These are phyloP conservation scores for Cyclaneusma minus DNA, from an alignment of 2,329 filamentous ascomycete genomes.

Conservation along the genomic window DNA sequence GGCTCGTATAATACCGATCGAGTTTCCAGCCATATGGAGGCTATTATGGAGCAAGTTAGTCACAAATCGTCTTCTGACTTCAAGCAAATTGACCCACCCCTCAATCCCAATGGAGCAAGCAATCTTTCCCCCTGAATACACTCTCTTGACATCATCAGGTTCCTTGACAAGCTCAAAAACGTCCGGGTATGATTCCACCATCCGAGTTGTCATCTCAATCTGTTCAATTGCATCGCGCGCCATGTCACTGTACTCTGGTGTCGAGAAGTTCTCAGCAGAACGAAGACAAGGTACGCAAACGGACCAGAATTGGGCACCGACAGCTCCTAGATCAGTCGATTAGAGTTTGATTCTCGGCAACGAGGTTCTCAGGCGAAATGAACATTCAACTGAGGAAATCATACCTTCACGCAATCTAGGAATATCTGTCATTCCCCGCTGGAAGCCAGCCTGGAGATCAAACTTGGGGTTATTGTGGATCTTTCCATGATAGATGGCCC, in stretches of 20 bases:
- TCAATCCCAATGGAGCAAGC: slow-evolving; percentile 23
- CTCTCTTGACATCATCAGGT: slow-evolving; percentile 14
- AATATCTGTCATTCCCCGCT: slow-evolving; percentile 19
- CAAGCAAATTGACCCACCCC: slow-evolving; percentile 7
- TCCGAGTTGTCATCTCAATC: slow-evolving; percentile 11
- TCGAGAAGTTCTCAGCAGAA: slow-evolving; percentile 13
- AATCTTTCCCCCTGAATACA: slow-evolving; percentile 19
- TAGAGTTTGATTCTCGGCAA: too few relatives aligned
- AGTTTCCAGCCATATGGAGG: slow-evolving; percentile 20
- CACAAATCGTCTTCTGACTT: slow-evolving; percentile 1
- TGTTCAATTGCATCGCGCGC: slow-evolving; percentile 12
- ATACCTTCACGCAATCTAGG: slow-evolving; percentile 11
- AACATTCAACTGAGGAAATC: slow-evolving; percentile 5
- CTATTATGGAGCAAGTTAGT: slow-evolving; percentile 17
- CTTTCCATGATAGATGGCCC: slow-evolving; percentile 15
- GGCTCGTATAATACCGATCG: too few relatives aligned
- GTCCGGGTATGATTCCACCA: slow-evolving; percentile 18
- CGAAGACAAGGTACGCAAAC: slow-evolving; percentile 9
- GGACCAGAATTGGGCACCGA: slow-evolving; percentile 16
- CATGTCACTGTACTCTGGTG: slow-evolving; percentile 13
- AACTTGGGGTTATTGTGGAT: slow-evolving; percentile 20
- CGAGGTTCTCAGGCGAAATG: neutral
- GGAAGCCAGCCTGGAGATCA: slow-evolving; percentile 17
- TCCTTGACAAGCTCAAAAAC: slow-evolving; percentile 13
- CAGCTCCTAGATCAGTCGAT: slow-evolving; percentile 8